Base-by-base conservation (phyloP, 768 basidiomycete genomes). In the Mycena sanguinolenta region DNA sequence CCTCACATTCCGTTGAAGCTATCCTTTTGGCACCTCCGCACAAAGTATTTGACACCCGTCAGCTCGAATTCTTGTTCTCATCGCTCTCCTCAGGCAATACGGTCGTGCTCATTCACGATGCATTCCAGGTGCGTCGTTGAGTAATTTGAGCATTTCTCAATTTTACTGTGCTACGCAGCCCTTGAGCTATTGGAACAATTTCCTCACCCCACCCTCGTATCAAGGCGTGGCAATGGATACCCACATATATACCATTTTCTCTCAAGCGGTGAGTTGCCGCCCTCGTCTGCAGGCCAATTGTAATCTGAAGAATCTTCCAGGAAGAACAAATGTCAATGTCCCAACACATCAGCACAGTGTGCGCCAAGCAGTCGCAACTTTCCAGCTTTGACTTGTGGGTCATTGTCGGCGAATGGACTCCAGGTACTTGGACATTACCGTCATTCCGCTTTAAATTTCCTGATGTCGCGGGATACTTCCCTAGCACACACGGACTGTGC, bases 401-500 rank as follows among this genome's bases (percentile, higher is more conserved):
- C 17, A 67, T 71, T 19, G 70, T 71, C 7, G 70, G 96, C 49
- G 96, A 98, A 82, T 98, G 94, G 91, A 90, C 92, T 2, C 87
- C 93, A 30, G 71, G 71, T 69, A 58, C n/a, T n/a, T 50, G 5
- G 14, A 30, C 34, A 13, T 23, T 25, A 3, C n/a, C 25, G 28
- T 21, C 13, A 17, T 12, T 28, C 9, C 21, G 19, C 16, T 54
- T 23, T 58, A 2, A 19, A 21, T 28, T 30, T 44, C 19, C 46
- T 34, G 32, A 34, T 34, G 32, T 10, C 23, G 44, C 53, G 49
- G 23, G 21, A n/a, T 7, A 53, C n/a, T n/a, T 52, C 4, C 39
- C 1, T 9, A 73, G 92, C 92, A 3, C 81, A 86, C 62, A 95
- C 88, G 8, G 95, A 95, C 75, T 94, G 94, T 73, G 91, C 91